Base-by-base conservation (phyloP, 768 basidiomycete genomes). In the Lenzites betulinus region DNA sequence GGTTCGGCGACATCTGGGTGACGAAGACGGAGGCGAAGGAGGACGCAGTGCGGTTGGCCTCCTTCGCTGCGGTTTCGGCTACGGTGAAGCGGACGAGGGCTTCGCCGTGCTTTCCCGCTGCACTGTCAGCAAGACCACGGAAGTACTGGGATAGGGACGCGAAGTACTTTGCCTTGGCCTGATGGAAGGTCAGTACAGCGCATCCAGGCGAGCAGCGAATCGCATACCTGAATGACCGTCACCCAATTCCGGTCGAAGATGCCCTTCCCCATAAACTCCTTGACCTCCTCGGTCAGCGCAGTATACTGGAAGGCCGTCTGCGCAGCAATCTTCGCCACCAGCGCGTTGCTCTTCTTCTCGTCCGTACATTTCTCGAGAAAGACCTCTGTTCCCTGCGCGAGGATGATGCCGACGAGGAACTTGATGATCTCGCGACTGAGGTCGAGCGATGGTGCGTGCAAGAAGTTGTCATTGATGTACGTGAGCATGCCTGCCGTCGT, bases 381-480 rank as follows among this genome's bases (percentile, higher is more conserved):
- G 38, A 98, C 90, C 72, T 98, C 96, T 0, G 92, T 94, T 0
- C 95, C 95, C 74, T 98, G 96, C 0, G 93, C 94, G 16, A 93
- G 79, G 70, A 95, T 94, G 66, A 96, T 61, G n/a, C 85, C 84
- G 1, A 94, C 86, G 39, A 97, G 79, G 66, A 96, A 92, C 74
- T 96, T 95, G 80, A 99, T 83, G 56, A 98, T 93, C 60, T 98
- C 96, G 20, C 93, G 83, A 68, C 89, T 90, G 46, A 98, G 84
- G 76, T 98, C 97, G 1, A 93, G 97, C 22, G 92, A 94, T 0
- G 97, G 97, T 0, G 96, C 97, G 68, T 99, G 97, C 0, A 99
- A 79, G 74, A 99, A 99, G 82, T 99, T 98, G 75, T 99, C 97
- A 77, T 98, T 98, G 79, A 99, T 95, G 73, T 98, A 99, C 7